Evolutionary conservation across 2,329 filamentous ascomycete genomes (phyloP).

Genomic region (Ramularia endophylla): DNA sequence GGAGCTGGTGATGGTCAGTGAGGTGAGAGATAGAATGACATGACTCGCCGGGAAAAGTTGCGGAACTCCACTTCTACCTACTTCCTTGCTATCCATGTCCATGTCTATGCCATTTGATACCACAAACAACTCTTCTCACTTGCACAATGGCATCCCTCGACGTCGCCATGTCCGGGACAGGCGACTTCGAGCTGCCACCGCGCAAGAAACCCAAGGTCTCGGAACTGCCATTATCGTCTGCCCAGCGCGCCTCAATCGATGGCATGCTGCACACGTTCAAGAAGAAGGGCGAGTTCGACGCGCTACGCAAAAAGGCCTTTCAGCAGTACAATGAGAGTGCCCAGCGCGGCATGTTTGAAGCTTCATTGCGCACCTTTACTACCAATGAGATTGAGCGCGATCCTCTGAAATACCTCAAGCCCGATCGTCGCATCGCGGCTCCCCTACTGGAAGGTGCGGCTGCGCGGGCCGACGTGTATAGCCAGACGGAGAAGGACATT

Average conservation of each 20-base stretch:
- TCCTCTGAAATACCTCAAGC: slow-evolving; percentile 59
- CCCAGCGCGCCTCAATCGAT: slow-evolving; percentile 69
- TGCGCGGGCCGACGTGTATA: slow-evolving; percentile 70
- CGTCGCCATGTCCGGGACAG: slow-evolving; percentile 18
- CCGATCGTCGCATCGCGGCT: slow-evolving; percentile 67
- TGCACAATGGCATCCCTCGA: slow-evolving; percentile 25
- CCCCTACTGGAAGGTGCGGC: slow-evolving; percentile 72
- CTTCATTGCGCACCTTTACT: slow-evolving; percentile 47
- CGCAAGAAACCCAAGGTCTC: slow-evolving; percentile 64
- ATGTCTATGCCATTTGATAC: slow-evolving; percentile 1
- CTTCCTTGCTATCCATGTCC: too few species aligned
- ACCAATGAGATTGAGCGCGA: slow-evolving; percentile 71
- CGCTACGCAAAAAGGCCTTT: slow-evolving; percentile 70
- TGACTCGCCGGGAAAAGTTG: too few species aligned
- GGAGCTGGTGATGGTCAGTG: too few species aligned
- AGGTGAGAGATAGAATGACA: too few species aligned
- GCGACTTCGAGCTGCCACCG: slow-evolving; percentile 27
- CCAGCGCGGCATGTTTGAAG: slow-evolving; percentile 42
- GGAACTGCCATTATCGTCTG: slow-evolving; percentile 66
- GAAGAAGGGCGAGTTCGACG: slow-evolving; percentile 79
- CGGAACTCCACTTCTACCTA: too few species aligned
- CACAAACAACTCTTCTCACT: slow-evolving; percentile 1
- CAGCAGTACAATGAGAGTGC: slow-evolving; percentile 56
- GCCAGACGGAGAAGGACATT: slow-evolving; percentile 62
- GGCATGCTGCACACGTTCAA: slow-evolving; percentile 74